Evolutionary conservation across 2,329 filamentous ascomycete species (phyloP).

Genomic region (Neofusicoccum sp.): DNA sequence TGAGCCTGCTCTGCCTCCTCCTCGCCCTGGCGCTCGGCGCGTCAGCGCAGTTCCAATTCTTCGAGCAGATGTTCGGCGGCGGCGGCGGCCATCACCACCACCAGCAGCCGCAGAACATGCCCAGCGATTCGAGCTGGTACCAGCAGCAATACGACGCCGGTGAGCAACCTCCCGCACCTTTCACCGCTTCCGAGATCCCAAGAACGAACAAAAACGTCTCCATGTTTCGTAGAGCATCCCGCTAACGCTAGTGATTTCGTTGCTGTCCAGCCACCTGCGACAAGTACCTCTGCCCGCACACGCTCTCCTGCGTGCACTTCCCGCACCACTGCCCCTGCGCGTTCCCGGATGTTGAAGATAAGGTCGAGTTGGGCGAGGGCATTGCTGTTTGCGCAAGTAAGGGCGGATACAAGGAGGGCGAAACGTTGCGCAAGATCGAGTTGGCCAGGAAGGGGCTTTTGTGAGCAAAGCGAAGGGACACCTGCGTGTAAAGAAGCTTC

Average conservation of each 20-base stretch:
- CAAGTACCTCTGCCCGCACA: slow-evolving; percentile 92
- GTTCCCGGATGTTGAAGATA: slow-evolving; percentile 63
- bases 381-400: slow-evolving; percentile 71
- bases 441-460: slow-evolving; percentile 75
- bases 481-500: not conserved
- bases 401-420: slow-evolving; percentile 70
- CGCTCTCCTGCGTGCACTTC: slow-evolving; percentile 91
- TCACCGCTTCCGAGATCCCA: not conserved
- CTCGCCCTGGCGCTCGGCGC: slow-evolving; percentile 58
- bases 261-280: slow-evolving; percentile 78
- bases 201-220: too few species aligned
- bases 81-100: slow-evolving; percentile 59
- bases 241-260: not conserved
- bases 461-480: slow-evolving; percentile 36
- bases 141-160: slow-evolving; percentile 66
- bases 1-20: slow-evolving; percentile 28
- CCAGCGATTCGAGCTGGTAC: slow-evolving; percentile 82
- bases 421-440: slow-evolving; percentile 73
- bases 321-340: slow-evolving; percentile 96
- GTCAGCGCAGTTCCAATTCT: slow-evolving; percentile 89
- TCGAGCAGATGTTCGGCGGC: slow-evolving; percentile 92
- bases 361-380: slow-evolving; percentile 71
- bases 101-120: slow-evolving; percentile 69
- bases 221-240: not conserved
- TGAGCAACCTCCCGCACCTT: slow-evolving; percentile 38